Evolutionary conservation across 1,284 basidiomycete species (phyloP).

Genomic region (Entoloma clypeatum): DNA sequence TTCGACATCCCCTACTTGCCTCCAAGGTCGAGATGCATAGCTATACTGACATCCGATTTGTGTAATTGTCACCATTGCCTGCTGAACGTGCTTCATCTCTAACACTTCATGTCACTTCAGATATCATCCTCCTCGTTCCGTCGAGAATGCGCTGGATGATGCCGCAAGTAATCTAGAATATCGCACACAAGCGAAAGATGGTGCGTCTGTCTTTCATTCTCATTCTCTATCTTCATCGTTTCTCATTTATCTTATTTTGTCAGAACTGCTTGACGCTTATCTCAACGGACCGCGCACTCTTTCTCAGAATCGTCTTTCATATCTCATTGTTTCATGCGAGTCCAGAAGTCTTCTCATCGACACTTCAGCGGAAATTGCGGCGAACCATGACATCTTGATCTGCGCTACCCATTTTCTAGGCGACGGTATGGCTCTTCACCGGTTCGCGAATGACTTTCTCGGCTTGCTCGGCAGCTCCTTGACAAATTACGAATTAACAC

Average conservation of each 20-base stretch:
- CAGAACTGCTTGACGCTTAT: conserved; percentile 64
- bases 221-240: neutral
- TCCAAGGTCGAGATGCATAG: conserved; percentile 54
- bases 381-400: conserved; percentile 54
- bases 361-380: neutral
- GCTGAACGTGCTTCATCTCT: neutral
- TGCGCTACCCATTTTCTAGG: conserved; percentile 73
- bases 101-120: conserved; percentile 29
- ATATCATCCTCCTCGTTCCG: conserved; percentile 43
- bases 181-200: conserved; percentile 48
- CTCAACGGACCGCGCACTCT: conserved; percentile 73
- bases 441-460: conserved; percentile 72
- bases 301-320: conserved; percentile 65
- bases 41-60: conserved; percentile 64
- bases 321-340: conserved; percentile 55
- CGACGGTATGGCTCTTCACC: conserved; percentile 77
- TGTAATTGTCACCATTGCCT: conserved; percentile 37
- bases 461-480: conserved; percentile 45
- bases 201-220: conserved; percentile 28
- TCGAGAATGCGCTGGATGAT: conserved; percentile 41
- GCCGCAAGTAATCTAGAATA: conserved; percentile 53
- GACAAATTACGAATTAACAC: conserved; percentile 40
- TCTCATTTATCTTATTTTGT: neutral
- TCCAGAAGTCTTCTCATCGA: conserved; percentile 4
- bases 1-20: conserved; percentile 66